Percentiles rank a stretch among this genome's conserved stretches.
These are phyloP conservation scores for Pseudoperonospora humuli DNA, from an alignment of 352 stramenopile genomes.

Conservation along the genomic window DNA sequence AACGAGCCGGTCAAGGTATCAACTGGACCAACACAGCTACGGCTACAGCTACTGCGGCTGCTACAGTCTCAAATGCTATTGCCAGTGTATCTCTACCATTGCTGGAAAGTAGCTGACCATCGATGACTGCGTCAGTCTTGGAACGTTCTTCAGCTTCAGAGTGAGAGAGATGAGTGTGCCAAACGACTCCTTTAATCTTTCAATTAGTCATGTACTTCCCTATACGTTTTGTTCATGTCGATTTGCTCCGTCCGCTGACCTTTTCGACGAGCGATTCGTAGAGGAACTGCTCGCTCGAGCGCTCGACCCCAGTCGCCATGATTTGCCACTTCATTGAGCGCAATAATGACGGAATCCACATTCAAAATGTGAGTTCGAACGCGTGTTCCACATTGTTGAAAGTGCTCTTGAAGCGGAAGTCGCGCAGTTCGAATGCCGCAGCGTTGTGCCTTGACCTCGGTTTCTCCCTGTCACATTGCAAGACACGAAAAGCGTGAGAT, in stretches of 20 bases:
- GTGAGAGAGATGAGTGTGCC: too few species aligned
- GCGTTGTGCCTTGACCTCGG: slow-evolving; percentile 32
- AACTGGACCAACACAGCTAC: slow-evolving; percentile 68
- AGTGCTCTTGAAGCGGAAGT: slow-evolving; percentile 60
- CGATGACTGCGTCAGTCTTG: not conserved
- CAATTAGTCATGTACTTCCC: too few species aligned
- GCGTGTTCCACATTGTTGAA: slow-evolving; percentile 7
- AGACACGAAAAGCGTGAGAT: not conserved
- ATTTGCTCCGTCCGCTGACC: slow-evolving; percentile 5
- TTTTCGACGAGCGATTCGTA: slow-evolving; percentile 31
- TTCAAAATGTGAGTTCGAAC: slow-evolving; percentile 69
- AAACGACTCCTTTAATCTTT: too few species aligned
- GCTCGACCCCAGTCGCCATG: slow-evolving; percentile 55
- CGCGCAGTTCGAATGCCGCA: slow-evolving; percentile 29
- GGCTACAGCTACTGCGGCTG: slow-evolving; percentile 31
- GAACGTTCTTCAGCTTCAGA: too few species aligned
- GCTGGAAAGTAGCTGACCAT: slow-evolving; percentile 17
- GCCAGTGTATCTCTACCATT: slow-evolving; percentile 31
- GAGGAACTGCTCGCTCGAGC: slow-evolving; percentile 47
- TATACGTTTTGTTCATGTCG: not conserved
- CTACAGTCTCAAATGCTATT: slow-evolving; percentile 60
- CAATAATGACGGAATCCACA: slow-evolving; percentile 66
- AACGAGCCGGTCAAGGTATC: slow-evolving; percentile 76
- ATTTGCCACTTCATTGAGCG: slow-evolving; percentile 66
- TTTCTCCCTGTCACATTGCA: slow-evolving; percentile 30